Conservation (phyloP, 2,329 filamentous ascomycete genomes). For the Hypoxylon sp. region DNA sequence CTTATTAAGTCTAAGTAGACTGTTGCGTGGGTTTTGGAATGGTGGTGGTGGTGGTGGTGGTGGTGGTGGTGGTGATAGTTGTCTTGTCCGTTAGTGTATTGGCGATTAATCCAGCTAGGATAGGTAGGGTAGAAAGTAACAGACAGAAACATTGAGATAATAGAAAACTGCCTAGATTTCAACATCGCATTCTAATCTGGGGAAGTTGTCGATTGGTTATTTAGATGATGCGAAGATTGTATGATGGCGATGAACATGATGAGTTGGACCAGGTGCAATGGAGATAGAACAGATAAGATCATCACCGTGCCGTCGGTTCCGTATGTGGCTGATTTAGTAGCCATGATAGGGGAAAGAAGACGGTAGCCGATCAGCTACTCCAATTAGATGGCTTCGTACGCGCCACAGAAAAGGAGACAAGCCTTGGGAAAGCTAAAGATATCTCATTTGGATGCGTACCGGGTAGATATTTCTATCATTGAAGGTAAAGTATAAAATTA, state of each 20-base stretch:
- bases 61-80: not conserved
- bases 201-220: not conserved
- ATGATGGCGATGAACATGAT: not conserved
- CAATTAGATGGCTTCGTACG: not conserved
- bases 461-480: too few species aligned
- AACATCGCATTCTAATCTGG: not conserved
- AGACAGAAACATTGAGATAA: not conserved
- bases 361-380: not conserved
- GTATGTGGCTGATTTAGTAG: not conserved
- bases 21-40: not conserved
- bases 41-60: not conserved
- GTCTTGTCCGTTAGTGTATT: conserved; percentile 2
- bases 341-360: not conserved
- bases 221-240: not conserved
- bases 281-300: not conserved
- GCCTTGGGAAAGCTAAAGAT: too few species aligned
- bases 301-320: not conserved
- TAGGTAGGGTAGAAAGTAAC: not conserved
- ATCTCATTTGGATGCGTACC: too few species aligned
- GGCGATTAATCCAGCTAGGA: not conserved
- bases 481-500: too few species aligned
- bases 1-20: not conserved
- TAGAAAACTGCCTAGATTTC: not conserved
- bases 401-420: not conserved
- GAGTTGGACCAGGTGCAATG: too few species aligned